Evolutionary conservation across 2,329 filamentous ascomycete genomes (phyloP).

Genomic region (Diplocarpon rosae): DNA sequence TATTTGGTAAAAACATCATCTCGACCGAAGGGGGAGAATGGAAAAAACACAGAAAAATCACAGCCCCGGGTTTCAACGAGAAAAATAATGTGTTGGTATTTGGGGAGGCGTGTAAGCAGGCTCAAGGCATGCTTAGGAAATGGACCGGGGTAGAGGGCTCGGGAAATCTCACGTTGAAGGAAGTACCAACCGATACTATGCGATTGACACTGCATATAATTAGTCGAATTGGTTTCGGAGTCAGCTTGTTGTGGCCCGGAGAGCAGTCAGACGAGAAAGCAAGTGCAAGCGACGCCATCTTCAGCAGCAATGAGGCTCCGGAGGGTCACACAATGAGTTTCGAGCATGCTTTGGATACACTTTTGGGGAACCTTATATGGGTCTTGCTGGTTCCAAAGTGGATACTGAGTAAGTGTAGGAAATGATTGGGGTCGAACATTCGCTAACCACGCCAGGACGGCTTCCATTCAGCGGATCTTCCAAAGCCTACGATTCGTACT

Average conservation of each 20-base stretch:
- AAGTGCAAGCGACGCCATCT: slow-evolving; percentile 36
- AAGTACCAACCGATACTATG: slow-evolving; percentile 56
- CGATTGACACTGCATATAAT: slow-evolving; percentile 46
- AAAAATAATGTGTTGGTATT: slow-evolving; percentile 61
- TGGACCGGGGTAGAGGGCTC: slow-evolving; percentile 39
- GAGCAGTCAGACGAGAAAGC: slow-evolving; percentile 37
- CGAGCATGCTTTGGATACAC: slow-evolving; percentile 39
- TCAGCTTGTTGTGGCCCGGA: slow-evolving; percentile 50
- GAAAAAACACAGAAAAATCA: slow-evolving; percentile 63
- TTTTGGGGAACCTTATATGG: slow-evolving; percentile 43
- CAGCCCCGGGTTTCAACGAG: slow-evolving; percentile 64
- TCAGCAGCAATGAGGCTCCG: slow-evolving; percentile 21
- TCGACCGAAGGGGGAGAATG: slow-evolving; percentile 58
- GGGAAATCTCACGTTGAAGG: slow-evolving; percentile 39
- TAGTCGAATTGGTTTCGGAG: slow-evolving; percentile 61
- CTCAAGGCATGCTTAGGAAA: slow-evolving; percentile 45
- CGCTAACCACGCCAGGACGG: slow-evolving; percentile 20
- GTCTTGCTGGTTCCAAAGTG: slow-evolving; percentile 41
- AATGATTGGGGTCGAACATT: neutral
- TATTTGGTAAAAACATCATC: slow-evolving; percentile 64
- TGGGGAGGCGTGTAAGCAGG: slow-evolving; percentile 51
- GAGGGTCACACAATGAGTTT: slow-evolving; percentile 42
- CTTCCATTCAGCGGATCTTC: slow-evolving; percentile 35
- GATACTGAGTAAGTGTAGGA: slow-evolving; percentile 32
- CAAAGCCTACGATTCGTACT: slow-evolving; percentile 35